Percentiles rank a stretch among this genome's conserved stretches.
Evolutionary conservation across 2,329 filamentous ascomycete species (phyloP).

Genomic region (Thielaviopsis musarum): DNA sequence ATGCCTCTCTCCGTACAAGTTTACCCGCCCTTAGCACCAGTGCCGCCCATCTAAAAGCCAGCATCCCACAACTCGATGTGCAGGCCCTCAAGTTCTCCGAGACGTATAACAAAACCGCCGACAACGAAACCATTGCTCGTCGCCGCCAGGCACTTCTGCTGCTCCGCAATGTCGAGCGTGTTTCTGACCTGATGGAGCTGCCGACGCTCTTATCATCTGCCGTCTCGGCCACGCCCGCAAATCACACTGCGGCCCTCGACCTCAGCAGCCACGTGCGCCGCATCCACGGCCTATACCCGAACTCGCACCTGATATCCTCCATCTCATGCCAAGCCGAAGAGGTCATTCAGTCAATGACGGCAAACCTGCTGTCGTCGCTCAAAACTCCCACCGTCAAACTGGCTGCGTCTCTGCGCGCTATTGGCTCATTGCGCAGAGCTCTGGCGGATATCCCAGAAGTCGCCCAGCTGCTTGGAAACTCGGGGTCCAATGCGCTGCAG

Average conservation of each 20-base stretch:
- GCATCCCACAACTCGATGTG: conserved; percentile 63
- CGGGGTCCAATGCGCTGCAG: background rate
- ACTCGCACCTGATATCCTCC: conserved; percentile 56
- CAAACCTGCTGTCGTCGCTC: conserved; percentile 63
- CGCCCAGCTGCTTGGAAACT: conserved; percentile 1
- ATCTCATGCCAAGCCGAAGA: conserved; percentile 65
- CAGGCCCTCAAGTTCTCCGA: conserved; percentile 66
- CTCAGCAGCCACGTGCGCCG: conserved; percentile 86
- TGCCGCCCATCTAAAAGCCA: conserved; percentile 48
- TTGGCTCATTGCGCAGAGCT: conserved; percentile 79
- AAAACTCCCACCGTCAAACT: conserved; percentile 69
- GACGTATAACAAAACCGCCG: conserved; percentile 59
- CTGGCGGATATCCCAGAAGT: conserved; percentile 44
- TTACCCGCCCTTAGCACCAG: conserved; percentile 54
- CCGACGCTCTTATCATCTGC: conserved; percentile 72
- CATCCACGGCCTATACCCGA: conserved; percentile 64
- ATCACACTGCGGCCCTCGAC: conserved; percentile 80
- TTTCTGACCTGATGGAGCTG: conserved; percentile 81
- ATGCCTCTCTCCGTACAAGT: conserved; percentile 53
- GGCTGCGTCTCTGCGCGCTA: conserved; percentile 74
- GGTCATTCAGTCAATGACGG: conserved; percentile 77
- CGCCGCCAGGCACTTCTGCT: conserved; percentile 69
- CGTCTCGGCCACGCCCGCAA: conserved; percentile 46
- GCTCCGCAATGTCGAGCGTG: conserved; percentile 70
- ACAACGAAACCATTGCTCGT: conserved; percentile 52